Conservation (phyloP, 257 asterid genomes). For the Penstemon newberryi region DNA sequence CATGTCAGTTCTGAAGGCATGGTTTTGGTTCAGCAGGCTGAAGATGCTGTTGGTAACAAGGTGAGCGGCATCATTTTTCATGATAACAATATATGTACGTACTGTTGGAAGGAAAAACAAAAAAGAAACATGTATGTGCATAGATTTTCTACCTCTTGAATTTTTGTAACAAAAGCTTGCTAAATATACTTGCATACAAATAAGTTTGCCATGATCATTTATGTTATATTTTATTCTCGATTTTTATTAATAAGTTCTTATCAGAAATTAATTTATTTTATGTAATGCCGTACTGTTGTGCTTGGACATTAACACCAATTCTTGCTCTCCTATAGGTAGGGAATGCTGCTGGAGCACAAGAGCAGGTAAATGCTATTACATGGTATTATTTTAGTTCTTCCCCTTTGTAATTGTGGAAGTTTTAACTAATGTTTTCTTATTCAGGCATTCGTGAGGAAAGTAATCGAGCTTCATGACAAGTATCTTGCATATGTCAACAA, state of each 20-base stretch:
- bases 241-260: too few species aligned
- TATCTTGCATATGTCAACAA: slow-evolving; percentile 39
- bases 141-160: too few species aligned
- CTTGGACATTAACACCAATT: slow-evolving; percentile 22
- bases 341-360: slow-evolving; percentile 15
- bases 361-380: too few species aligned
- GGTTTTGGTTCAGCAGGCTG: slow-evolving; percentile 54
- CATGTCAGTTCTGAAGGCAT: slow-evolving; percentile 56
- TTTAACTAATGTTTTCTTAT: neutral
- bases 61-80: slow-evolving; percentile 26
- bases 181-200: too few species aligned
- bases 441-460: slow-evolving; percentile 46
- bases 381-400: neutral
- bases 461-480: slow-evolving; percentile 54
- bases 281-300: neutral
- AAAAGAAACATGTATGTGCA: too few species aligned
- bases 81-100: too few species aligned
- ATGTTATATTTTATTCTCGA: neutral
- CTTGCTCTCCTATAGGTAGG: slow-evolving; percentile 38
- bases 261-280: neutral
- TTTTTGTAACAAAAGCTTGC: too few species aligned
- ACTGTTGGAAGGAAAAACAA: too few species aligned
- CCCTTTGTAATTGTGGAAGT: neutral
- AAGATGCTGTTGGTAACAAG: slow-evolving; percentile 47
- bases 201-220: neutral